These are phyloP conservation scores for Pyrenochaeta sp. DNA, from an alignment of 2,329 filamentous ascomycete genomes.

Conservation along the genomic window DNA sequence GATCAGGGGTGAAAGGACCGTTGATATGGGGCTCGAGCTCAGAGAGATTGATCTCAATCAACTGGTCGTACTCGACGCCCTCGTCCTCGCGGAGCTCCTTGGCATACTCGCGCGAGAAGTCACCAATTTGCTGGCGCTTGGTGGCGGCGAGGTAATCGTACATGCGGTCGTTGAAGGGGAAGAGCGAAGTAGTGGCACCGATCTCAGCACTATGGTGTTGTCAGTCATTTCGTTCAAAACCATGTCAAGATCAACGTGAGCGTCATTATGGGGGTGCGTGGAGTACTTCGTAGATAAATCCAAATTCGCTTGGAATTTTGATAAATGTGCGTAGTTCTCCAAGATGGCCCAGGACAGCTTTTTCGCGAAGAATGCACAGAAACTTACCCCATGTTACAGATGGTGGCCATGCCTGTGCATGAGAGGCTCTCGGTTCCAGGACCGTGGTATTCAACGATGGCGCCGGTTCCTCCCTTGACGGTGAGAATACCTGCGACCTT, in stretches of 20 bases:
- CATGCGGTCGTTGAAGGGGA: slow-evolving; percentile 98
- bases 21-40: slow-evolving; percentile 98
- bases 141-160: slow-evolving; percentile 94
- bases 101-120: slow-evolving; percentile 85
- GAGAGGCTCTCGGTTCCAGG: slow-evolving; percentile 78
- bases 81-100: slow-evolving; percentile 87
- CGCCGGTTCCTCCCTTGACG: slow-evolving; percentile 96
- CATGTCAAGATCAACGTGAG: not conserved
- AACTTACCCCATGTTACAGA: slow-evolving; percentile 56
- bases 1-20: slow-evolving; percentile 97
- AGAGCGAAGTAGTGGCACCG: slow-evolving; percentile 89
- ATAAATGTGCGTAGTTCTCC: not conserved
- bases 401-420: slow-evolving; percentile 87
- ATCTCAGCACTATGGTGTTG: slow-evolving; percentile 59
- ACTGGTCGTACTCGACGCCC: slow-evolving; percentile 92
- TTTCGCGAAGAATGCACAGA: not conserved
- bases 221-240: not conserved
- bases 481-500: slow-evolving; percentile 97
- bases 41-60: slow-evolving; percentile 94
- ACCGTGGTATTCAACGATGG: slow-evolving; percentile 80
- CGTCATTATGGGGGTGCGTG: not conserved
- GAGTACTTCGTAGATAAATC: not conserved
- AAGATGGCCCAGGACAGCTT: not conserved
- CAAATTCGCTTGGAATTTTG: not conserved
- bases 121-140: slow-evolving; percentile 88